phyloP scores from a whole-genome alignment of 495 filamentous ascomycete genomes.

The Friedmanniomyces simplex region DNA sequence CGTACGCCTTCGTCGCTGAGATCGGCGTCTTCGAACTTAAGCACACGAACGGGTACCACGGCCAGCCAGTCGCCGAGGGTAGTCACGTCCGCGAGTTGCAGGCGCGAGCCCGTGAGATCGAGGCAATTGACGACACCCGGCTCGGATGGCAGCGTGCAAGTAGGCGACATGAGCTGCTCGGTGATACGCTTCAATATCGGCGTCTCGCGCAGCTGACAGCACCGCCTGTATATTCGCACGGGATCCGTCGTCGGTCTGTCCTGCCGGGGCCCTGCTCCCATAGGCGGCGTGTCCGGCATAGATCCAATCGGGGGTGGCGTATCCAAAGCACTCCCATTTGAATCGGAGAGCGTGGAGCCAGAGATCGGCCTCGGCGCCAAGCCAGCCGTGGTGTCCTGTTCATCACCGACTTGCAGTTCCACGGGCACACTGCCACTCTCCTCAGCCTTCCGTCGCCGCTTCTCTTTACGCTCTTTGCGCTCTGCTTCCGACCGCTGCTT shows the following conservation, averaged over 20 bases:
- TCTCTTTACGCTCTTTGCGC: conserved; percentile 74
- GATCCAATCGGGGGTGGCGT: conserved; percentile 1
- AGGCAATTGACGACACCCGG: conserved; percentile 68
- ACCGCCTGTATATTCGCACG: conserved; percentile 83
- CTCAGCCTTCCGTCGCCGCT: conserved; percentile 64
- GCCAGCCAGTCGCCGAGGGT: conserved; percentile 90
- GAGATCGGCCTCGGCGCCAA: conserved; percentile 15
- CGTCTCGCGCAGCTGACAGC: conserved; percentile 87
- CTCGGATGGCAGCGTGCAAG: conserved; percentile 29
- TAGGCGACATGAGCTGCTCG: conserved; percentile 54
- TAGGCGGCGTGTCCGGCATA: not conserved
- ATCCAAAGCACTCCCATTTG: conserved; percentile 3
- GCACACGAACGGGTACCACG: conserved; percentile 75
- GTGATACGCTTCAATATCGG: conserved; percentile 79
- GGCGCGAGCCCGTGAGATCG: conserved; percentile 72
- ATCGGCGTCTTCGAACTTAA: conserved; percentile 77
- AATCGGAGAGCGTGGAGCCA: not conserved
- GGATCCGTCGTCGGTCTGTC: conserved; percentile 80
- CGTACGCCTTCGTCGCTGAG: conserved; percentile 77
- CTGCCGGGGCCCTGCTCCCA: conserved; percentile 39
- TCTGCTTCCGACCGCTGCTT: conserved; percentile 86
- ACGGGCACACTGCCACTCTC: conserved; percentile 73
- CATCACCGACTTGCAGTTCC: conserved; percentile 53
- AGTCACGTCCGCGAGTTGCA: conserved; percentile 70
- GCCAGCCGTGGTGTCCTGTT: conserved; percentile 10